Evolutionary conservation across 306 rosid species (phyloP).

Genomic region (Vachellia pachyceras): DNA sequence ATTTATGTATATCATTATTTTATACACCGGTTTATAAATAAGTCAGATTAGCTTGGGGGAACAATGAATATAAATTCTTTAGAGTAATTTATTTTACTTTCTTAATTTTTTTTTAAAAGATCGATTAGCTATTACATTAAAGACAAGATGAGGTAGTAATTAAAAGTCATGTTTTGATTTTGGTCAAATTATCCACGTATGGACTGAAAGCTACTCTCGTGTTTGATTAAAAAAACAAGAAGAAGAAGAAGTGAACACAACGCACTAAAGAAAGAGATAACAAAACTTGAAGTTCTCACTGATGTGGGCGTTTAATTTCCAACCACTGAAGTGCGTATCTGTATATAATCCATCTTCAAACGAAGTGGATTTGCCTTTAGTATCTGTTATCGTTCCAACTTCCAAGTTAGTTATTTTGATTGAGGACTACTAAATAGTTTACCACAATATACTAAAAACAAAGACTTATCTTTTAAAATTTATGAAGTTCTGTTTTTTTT

Average conservation of each 20-base stretch:
- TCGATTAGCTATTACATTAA: too few species aligned
- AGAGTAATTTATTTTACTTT: too few species aligned
- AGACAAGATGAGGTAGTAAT: too few species aligned
- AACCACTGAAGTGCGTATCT: too few species aligned
- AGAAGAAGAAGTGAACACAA: background rate
- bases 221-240: background rate
- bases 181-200: background rate
- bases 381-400: background rate
- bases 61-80: too few species aligned
- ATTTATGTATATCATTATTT: too few species aligned
- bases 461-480: background rate
- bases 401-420: background rate
- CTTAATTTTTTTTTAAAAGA: too few species aligned
- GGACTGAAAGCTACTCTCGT: background rate
- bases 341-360: too few species aligned
- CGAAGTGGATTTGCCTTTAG: background rate
- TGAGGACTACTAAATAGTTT: background rate
- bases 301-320: background rate
- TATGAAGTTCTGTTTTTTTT: too few species aligned
- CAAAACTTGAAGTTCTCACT: too few species aligned
- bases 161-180: background rate
- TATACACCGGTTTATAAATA: too few species aligned
- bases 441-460: background rate
- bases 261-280: background rate
- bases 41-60: too few species aligned